Conservation (phyloP, 2,329 filamentous ascomycete species). For the Boeremia lycopersici region DNA sequence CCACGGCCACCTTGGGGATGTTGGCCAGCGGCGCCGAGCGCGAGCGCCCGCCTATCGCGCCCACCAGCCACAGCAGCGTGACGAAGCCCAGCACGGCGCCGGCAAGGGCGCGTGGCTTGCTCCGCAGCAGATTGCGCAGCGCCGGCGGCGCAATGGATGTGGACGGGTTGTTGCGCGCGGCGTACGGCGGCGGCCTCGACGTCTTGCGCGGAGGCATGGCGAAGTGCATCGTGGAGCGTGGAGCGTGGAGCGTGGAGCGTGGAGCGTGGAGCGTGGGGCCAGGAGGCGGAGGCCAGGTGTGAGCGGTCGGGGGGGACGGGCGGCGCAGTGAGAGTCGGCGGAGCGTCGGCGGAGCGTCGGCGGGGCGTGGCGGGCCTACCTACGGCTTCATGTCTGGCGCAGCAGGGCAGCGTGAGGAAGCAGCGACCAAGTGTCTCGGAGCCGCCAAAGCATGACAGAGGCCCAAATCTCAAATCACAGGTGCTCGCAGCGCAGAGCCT, state of each 20-base stretch:
- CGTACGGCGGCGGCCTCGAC: conserved; percentile 76
- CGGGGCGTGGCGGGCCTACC: too few species aligned
- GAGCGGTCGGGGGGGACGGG: background rate
- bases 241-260: too few species aligned
- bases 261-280: conserved; percentile 23
- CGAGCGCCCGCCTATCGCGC: conserved; percentile 35
- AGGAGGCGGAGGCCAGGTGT: conserved; percentile 18
- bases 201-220: conserved; percentile 85
- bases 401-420: conserved; percentile 1
- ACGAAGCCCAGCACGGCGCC: conserved; percentile 64
- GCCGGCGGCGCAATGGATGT: conserved; percentile 49
- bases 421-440: conserved; percentile 6
- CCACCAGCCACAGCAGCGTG: conserved; percentile 45
- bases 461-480: conserved; percentile 9
- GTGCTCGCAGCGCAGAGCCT: conserved; percentile 1
- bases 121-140: conserved; percentile 56
- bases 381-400: conserved; percentile 26
- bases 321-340: conserved; percentile 1
- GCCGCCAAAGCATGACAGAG: conserved; percentile 10
- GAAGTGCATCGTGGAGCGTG: conserved; percentile 75
- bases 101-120: conserved; percentile 64
- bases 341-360: background rate
- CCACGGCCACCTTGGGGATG: conserved; percentile 46
- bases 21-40: conserved; percentile 20
- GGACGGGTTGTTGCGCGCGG: conserved; percentile 60